A percentile compares a stretch with the other conserved stretches of the same genome.
Conservation (phyloP, 2,329 filamentous ascomycete genomes). For the Ophiostoma australiae region DNA sequence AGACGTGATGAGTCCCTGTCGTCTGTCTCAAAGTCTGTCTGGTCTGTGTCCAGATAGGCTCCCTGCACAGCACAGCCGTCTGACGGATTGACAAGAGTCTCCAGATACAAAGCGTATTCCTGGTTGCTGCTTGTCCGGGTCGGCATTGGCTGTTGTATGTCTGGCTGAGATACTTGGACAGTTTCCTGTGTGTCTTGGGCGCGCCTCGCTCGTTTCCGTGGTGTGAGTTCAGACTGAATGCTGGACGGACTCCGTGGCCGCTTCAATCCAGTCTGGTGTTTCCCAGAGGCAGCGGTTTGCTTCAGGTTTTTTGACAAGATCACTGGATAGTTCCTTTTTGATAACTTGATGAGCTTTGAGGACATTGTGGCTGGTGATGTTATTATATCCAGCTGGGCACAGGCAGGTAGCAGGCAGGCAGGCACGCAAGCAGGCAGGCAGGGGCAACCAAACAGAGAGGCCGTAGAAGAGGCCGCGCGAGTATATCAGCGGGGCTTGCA, state of each 20-base stretch:
- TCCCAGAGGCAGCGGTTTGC: background rate
- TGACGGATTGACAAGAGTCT: background rate
- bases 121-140: background rate
- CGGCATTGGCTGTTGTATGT: slow-evolving; percentile 2
- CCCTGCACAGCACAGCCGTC: background rate
- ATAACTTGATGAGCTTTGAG: background rate
- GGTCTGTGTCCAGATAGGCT: background rate
- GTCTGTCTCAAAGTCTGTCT: background rate
- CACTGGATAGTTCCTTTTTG: background rate
- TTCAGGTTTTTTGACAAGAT: background rate
- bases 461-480: background rate
- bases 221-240: background rate
- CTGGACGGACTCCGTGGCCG: background rate
- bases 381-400: background rate
- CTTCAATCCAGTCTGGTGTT: background rate
- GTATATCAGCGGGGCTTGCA: background rate
- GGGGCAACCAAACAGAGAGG: background rate
- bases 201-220: background rate
- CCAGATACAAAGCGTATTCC: background rate
- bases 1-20: background rate
- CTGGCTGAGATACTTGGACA: background rate
- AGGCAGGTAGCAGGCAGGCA: background rate
- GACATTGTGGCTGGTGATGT: background rate
- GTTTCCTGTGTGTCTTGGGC: background rate
- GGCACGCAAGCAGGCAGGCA: background rate